phyloP scores from a whole-genome alignment of 805 yeast species.

The Kodamaea laetipori region DNA sequence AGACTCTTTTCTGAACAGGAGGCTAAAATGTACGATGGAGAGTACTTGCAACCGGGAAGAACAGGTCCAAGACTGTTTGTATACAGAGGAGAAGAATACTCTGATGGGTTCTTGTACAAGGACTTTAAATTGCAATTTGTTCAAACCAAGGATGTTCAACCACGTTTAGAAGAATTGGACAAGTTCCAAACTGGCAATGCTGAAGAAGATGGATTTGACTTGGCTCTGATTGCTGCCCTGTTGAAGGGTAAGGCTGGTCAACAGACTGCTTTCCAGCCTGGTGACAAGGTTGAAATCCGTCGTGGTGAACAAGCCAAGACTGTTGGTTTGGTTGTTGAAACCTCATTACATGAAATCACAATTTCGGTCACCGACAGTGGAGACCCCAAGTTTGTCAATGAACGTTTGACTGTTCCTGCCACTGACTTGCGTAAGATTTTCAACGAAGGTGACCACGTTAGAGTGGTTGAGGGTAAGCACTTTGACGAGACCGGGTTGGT shows the following conservation, averaged over 20 bases:
- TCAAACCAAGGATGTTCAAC: conserved; percentile 80
- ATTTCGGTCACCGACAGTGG: conserved; percentile 54
- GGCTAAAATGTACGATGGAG: conserved; percentile 82
- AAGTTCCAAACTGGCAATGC: conserved; percentile 71
- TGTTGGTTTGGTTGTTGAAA: conserved; percentile 72
- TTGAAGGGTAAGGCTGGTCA: conserved; percentile 54
- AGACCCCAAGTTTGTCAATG: conserved; percentile 56
- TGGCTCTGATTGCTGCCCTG: conserved; percentile 84
- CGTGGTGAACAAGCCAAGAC: conserved; percentile 94
- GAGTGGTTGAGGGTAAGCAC: conserved; percentile 88
- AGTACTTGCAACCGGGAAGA: conserved; percentile 65
- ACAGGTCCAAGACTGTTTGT: conserved; percentile 57
- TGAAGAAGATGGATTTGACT: conserved; percentile 81
- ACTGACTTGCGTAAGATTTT: conserved; percentile 82
- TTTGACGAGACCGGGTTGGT: conserved; percentile 94
- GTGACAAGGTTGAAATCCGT: conserved; percentile 89
- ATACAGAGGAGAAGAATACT: conserved; percentile 86
- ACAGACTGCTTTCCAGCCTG: conserved; percentile 71
- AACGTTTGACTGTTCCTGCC: conserved; percentile 77
- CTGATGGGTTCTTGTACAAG: conserved; percentile 83
- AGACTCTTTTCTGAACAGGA: conserved; percentile 85
- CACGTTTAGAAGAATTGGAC: conserved; percentile 85
- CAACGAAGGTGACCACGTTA: conserved; percentile 90
- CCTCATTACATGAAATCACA: conserved; percentile 57
- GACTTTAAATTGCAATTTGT: conserved; percentile 82